Conservation (phyloP, 2,329 filamentous ascomycete species). For the Thielaviopsis ethacetica region DNA sequence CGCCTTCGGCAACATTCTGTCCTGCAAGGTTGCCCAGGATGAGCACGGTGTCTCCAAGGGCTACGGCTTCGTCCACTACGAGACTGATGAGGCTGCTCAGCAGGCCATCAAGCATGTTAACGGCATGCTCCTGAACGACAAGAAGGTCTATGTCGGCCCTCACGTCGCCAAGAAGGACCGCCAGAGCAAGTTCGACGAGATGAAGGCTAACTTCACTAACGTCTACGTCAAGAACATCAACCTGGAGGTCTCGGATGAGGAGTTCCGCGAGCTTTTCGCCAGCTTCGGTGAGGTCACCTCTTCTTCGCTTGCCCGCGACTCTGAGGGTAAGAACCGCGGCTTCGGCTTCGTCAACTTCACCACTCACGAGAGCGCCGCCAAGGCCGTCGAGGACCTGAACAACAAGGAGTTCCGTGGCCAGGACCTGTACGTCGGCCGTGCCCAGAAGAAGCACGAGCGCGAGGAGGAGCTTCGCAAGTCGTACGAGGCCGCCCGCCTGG, state of each 20-base stretch:
- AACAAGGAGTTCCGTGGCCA: slow-evolving; percentile 83
- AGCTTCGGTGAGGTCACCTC: slow-evolving; percentile 89
- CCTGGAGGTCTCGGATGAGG: slow-evolving; percentile 69
- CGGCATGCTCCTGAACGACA: slow-evolving; percentile 98
- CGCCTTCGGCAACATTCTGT: slow-evolving; percentile 96
- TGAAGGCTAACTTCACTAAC: slow-evolving; percentile 99
- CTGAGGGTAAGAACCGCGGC: slow-evolving; percentile 82
- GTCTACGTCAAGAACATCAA: slow-evolving; percentile 99
- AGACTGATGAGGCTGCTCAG: slow-evolving; percentile 92
- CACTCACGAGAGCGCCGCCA: slow-evolving; percentile 70
- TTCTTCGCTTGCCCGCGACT: slow-evolving; percentile 77
- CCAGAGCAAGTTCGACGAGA: slow-evolving; percentile 99
- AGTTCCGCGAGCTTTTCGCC: slow-evolving; percentile 89
- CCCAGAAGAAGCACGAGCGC: slow-evolving; percentile 99
- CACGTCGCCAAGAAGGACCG: slow-evolving; percentile 99
- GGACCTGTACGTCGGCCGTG: slow-evolving; percentile 93
- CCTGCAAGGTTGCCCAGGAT: slow-evolving; percentile 98
- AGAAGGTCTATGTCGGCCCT: slow-evolving; percentile 99
- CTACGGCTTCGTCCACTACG: slow-evolving; percentile 98
- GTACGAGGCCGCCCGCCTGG: slow-evolving; percentile 90
- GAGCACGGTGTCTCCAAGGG: slow-evolving; percentile 95
- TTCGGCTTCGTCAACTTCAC: slow-evolving; percentile 96
- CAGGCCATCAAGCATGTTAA: slow-evolving; percentile 99
- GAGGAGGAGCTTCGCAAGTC: slow-evolving; percentile 98
- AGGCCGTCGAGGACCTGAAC: slow-evolving; percentile 84